A percentile compares a stretch with the other conserved stretches of the same genome.
Conservation (phyloP, 2,329 filamentous ascomycete genomes). For the Verticillium albo-atrum region DNA sequence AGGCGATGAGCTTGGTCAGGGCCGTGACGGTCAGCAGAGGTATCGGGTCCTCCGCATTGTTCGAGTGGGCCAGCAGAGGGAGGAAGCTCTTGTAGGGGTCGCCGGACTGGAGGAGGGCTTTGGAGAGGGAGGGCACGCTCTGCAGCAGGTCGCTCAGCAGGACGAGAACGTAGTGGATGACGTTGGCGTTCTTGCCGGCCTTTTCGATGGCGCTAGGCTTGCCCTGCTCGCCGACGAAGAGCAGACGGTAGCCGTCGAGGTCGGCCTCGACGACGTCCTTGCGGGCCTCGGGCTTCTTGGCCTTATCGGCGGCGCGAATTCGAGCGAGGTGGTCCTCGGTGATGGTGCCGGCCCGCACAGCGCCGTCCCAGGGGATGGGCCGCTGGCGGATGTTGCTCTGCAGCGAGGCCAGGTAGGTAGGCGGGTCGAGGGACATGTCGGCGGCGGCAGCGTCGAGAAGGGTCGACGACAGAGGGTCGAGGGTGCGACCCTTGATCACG, state of each 20-base stretch:
- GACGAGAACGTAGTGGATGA: conserved; percentile 92
- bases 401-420: conserved; percentile 77
- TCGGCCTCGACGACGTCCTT: conserved; percentile 77
- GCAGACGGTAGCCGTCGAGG: conserved; percentile 70
- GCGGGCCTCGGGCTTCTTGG: conserved; percentile 79
- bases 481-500: not conserved
- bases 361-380: conserved; percentile 96
- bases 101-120: conserved; percentile 68
- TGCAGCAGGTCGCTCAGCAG: conserved; percentile 76
- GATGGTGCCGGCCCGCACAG: conserved; percentile 87
- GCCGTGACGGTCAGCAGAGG: conserved; percentile 87
- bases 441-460: not conserved
- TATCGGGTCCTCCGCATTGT: conserved; percentile 71
- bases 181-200: conserved; percentile 79
- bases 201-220: conserved; percentile 72
- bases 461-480: not conserved
- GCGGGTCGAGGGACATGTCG: conserved; percentile 84
- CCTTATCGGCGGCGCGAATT: conserved; percentile 95
- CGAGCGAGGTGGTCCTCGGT: conserved; percentile 91
- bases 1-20: conserved; percentile 71
- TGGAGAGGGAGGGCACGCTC: conserved; percentile 67
- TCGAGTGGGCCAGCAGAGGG: conserved; percentile 75
- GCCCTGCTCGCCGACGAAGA: conserved; percentile 76
- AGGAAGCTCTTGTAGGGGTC: conserved; percentile 82
- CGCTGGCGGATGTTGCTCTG: conserved; percentile 96